Base-by-base conservation (phyloP, 805 yeast genomes). In the Candida methanosorbosa region DNA sequence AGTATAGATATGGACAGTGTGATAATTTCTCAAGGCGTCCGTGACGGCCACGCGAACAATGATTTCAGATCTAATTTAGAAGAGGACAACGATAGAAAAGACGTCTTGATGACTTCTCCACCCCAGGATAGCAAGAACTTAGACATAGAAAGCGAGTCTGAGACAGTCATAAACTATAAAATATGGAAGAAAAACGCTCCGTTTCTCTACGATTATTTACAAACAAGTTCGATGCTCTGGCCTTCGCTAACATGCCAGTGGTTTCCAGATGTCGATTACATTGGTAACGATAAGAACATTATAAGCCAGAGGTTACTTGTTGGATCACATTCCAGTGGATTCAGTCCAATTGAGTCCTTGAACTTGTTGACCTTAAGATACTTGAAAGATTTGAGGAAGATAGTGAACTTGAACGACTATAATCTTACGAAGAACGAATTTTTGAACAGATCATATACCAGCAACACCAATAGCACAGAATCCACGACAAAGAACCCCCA, bases 311-410 rank as follows among this genome's bases (percentile, higher is more conserved):
- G 84, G 30, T 44, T 82, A 5, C 48, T 81, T 17, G 56, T 77
- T 14, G 83, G 84, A 1, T 74, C 88, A 0, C 75, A 70, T 43
- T 80, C 90, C 0, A 68, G 76, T 17, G 78, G 78, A 3, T 70
- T 67, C 38, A 44, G 38, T 19, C 32, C 31, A 9, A 34, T 48
- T 14, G 61, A 56, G 32, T 41, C 47, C 9, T 31, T 56, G 2
- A 38, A 50, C 17, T 18, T 56, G 5, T 41, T 33, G 15, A 41
- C 45, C 18, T 18, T 48, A 26, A 46, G 42, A 34, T 25, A 19
- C 6, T 17, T 37, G 17, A 23, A 33, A 17, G 27, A 33, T 19
- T 19, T 12, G 11, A 23, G 13, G 44, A 42, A 34, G 39, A 40
- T 25, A 38, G 48, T 54, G 2, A 52, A 52, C 27, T 36, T 65